phyloP scores from a whole-genome alignment of 495 filamentous ascomycete species.

The Lepraria neglecta region DNA sequence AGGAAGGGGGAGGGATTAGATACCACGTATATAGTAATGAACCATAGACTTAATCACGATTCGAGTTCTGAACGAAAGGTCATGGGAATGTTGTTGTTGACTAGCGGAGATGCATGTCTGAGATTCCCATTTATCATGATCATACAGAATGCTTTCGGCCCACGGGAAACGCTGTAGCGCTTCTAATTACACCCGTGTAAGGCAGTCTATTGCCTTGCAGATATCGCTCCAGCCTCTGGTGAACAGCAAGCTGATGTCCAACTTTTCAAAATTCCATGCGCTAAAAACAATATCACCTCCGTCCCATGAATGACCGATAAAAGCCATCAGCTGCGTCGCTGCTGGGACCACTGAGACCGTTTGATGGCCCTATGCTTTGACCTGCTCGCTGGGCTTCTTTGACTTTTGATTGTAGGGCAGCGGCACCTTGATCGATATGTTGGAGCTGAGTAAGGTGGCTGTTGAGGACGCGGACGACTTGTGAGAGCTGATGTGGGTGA shows the following conservation, averaged over 20 bases:
- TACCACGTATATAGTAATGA: too few relatives aligned
- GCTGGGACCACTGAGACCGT: slow-evolving; percentile 49
- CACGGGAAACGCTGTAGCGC: background rate
- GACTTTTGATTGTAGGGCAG: slow-evolving; percentile 74
- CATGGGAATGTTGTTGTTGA: background rate
- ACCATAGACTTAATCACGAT: too few relatives aligned
- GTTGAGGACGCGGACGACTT: slow-evolving; percentile 91
- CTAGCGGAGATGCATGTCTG: background rate
- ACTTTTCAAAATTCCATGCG: background rate
- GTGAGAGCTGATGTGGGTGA: slow-evolving; percentile 57
- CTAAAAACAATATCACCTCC: slow-evolving; percentile 36
- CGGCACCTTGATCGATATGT: slow-evolving; percentile 79
- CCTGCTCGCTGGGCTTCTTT: slow-evolving; percentile 67
- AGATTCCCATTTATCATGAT: slow-evolving; percentile 6
- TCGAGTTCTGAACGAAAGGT: too few relatives aligned
- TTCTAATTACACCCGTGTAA: background rate
- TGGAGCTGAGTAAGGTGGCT: slow-evolving; percentile 82
- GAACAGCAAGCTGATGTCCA: background rate
- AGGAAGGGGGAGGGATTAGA: too few relatives aligned
- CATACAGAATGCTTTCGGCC: background rate
- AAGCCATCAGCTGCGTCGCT: slow-evolving; percentile 72
- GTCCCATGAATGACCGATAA: slow-evolving; percentile 69
- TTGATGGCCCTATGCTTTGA: slow-evolving; percentile 56
- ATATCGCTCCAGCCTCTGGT: background rate
- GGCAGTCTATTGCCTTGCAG: background rate